Conservation (phyloP, 371 early-diverging fungal genomes). For the Capillidium rhysosporum region DNA sequence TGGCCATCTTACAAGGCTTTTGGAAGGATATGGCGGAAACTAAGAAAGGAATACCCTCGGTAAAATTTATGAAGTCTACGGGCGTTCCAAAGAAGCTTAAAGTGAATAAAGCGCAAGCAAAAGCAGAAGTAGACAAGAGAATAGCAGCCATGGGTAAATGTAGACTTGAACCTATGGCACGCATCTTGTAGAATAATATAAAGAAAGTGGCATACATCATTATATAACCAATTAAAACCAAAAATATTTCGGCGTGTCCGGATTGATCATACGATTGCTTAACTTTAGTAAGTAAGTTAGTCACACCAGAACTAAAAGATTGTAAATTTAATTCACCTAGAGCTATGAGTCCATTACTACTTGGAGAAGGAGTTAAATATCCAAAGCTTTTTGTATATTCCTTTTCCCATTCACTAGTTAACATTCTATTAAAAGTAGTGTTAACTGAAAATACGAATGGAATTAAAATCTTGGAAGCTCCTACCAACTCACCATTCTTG, state of each 20-base stretch:
- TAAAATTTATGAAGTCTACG: constrained; percentile 9
- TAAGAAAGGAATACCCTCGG: constrained; percentile 82
- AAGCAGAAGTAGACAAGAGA: constrained; percentile 31
- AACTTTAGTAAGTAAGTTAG: background rate
- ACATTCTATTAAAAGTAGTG: background rate
- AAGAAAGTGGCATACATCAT: constrained; percentile 69
- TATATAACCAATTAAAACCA: constrained; percentile 61
- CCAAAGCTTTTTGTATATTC: background rate
- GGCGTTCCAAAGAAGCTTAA: constrained; percentile 29
- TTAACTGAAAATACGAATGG: background rate
- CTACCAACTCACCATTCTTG: too few relatives aligned
- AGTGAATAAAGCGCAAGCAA: constrained; percentile 51
- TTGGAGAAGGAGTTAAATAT: background rate
- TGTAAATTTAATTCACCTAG: background rate
- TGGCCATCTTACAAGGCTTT: constrained; percentile 60
- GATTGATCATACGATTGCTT: constrained; percentile 16
- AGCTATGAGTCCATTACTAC: background rate
- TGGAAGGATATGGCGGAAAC: constrained; percentile 86
- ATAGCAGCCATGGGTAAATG: constrained; percentile 41
- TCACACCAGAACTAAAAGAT: background rate
- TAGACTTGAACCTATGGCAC: constrained; percentile 63
- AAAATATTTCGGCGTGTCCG: constrained; percentile 55
- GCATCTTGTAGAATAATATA: constrained; percentile 67
- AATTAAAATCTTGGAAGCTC: background rate
- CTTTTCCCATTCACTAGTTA: background rate